These are phyloP conservation scores for Microbotryum violaceum DNA, from an alignment of 1,284 basidiomycete species.

Conservation along the genomic window DNA sequence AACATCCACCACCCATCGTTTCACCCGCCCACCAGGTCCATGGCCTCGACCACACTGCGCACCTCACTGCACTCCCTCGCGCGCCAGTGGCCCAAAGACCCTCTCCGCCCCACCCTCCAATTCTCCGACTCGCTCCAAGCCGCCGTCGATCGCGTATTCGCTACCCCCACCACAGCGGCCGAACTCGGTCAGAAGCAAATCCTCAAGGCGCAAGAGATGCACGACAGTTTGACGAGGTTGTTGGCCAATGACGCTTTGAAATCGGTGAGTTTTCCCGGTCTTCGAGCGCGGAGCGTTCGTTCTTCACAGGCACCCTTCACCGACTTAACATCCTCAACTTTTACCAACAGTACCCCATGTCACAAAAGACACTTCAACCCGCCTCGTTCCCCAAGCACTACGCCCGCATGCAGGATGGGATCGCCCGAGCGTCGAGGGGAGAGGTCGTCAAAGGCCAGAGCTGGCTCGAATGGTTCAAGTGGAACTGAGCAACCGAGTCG, in stretches of 20 bases:
- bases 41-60: conserved; percentile 3
- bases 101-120: conserved; percentile 17
- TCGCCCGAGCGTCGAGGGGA: conserved; percentile 13
- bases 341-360: conserved; percentile 17
- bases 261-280: conserved; percentile 6
- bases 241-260: conserved; percentile 16
- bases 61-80: conserved; percentile 11
- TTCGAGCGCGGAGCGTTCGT: no score
- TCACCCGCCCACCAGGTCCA: background rate
- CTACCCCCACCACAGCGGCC: background rate
- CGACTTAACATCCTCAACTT: background rate
- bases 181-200: conserved; percentile 8
- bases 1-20: background rate
- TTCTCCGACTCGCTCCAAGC: conserved; percentile 17
- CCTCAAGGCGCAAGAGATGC: conserved; percentile 14
- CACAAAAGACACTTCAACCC: conserved; percentile 19
- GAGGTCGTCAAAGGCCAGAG: conserved; percentile 15
- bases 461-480: conserved; percentile 19
- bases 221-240: conserved; percentile 6
- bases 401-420: conserved; percentile 16
- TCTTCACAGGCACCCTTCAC: background rate
- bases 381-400: conserved; percentile 31
- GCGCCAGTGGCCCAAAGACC: conserved; percentile 15
- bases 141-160: conserved; percentile 20
- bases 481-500: background rate